A percentile compares a stretch with the other conserved stretches of the same genome.
Evolutionary conservation across 371 early-diverging fungal genomes (phyloP).

Genomic region (Racocetra persica): DNA sequence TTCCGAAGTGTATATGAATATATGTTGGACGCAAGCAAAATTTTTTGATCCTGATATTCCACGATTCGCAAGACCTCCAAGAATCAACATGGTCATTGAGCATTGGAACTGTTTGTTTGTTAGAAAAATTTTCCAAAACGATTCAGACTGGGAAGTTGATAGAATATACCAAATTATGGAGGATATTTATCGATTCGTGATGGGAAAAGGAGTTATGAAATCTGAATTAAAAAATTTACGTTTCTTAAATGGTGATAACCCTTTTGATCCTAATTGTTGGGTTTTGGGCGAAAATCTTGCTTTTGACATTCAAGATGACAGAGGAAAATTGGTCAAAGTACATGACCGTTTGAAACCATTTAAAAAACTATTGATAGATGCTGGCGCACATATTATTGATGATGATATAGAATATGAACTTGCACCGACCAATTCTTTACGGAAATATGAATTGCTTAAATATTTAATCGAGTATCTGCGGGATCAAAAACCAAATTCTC

Average conservation of each 20-base stretch:
- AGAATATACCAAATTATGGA: no score
- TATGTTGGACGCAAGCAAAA: not conserved
- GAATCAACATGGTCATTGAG: no score
- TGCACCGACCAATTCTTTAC: not conserved
- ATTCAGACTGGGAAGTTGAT: no score
- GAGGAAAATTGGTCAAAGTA: not conserved
- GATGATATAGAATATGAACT: no score
- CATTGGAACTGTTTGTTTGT: no score
- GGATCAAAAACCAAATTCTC: not conserved
- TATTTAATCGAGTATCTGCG: not conserved
- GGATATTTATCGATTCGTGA: no score
- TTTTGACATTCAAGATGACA: not conserved
- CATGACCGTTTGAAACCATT: not conserved
- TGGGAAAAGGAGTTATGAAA: no score
- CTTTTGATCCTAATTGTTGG: conserved; percentile 2
- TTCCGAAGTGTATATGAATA: not conserved
- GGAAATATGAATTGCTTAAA: not conserved
- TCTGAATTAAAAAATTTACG: not conserved
- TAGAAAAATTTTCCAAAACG: no score
- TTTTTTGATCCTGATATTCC: not conserved
- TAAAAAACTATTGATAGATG: not conserved
- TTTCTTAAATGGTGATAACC: conserved; percentile 25
- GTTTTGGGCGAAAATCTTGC: not conserved
- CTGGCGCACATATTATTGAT: not conserved
- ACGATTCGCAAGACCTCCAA: no score